These are phyloP conservation scores for Fistulifera solaris DNA, from an alignment of 108 stramenopile species.

Conservation along the genomic window DNA sequence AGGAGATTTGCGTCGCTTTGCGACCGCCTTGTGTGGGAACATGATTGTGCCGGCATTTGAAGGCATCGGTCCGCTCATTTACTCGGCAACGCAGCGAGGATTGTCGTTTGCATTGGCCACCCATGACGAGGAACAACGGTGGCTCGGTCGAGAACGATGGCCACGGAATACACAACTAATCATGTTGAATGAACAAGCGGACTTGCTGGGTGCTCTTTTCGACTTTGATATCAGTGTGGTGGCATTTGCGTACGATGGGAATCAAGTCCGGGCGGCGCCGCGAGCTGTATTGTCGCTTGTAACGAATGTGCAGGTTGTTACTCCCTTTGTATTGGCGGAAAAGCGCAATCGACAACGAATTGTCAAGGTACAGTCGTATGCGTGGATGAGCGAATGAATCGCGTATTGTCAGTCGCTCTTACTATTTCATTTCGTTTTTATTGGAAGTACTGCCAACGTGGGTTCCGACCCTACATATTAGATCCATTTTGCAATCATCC, in stretches of 20 bases:
- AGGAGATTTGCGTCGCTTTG: not conserved
- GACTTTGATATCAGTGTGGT: constrained; percentile 11
- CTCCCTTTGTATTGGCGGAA: constrained; percentile 9
- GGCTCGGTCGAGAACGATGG: not conserved
- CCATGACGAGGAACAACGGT: no score
- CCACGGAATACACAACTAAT: constrained; percentile 10
- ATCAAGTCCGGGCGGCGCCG: constrained; percentile 2
- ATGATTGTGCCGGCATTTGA: no score
- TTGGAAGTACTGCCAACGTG: constrained; percentile 8
- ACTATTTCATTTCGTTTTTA: no score
- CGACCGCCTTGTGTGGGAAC: not conserved
- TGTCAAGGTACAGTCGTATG: not conserved
- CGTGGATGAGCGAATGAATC: no score
- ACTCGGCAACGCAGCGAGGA: not conserved
- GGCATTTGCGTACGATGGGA: constrained; percentile 12
- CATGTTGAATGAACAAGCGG: constrained; percentile 10
- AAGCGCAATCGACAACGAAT: constrained; percentile 5
- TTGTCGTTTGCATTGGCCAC: not conserved
- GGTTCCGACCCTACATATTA: constrained; percentile 3
- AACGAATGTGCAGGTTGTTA: not conserved
- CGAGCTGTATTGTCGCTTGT: constrained; percentile 5
- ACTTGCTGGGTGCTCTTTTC: constrained; percentile 7
- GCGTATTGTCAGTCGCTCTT: no score
- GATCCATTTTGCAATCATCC: constrained; percentile 8
- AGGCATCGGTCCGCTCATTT: not conserved